Evolutionary conservation across 2,329 filamentous ascomycete species (phyloP), one percentile per base, ranked within the genome.

Genomic region (Ophiostoma sp.): DNA sequence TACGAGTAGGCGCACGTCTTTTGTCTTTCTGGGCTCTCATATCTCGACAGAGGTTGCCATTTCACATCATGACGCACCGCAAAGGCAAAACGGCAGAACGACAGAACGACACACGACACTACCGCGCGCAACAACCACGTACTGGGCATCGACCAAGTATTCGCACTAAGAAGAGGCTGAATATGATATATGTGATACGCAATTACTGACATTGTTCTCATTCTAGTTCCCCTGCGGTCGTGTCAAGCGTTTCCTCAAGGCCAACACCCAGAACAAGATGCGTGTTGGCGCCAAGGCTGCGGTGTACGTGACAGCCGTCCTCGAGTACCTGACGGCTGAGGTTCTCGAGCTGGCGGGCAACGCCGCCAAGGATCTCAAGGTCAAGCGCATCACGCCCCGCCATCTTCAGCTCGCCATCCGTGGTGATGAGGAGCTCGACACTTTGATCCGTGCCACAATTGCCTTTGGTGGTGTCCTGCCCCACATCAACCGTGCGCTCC

Each of bases 171-270:
- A 22, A 8, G 33, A 17, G 61, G 11, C 36, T 3, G 36, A 6
- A 19, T 17, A 15, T 31, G 25, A n/a, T n/a, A 36, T 39, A 7
- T 17, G 19, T 48, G 22, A 31, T 17, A 9, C 9, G 8, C 28
- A 52, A n/a, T 59, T 25, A 22, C 48, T 42, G n/a, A 31, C 52
- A 3, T 73, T 17, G 3, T 31, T 63, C 70, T n/a, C 74, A 77
- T 36, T 36, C 74, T 82, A 99, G 96, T 99, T 99, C 84, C 96
- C 96, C 75, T 99, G 96, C 83, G 96, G 96, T 85, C 96, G 96
- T 92, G 96, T 99, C 85, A 99, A 99, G 92, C 95, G 96, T 87
- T 98, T 98, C 87, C 88, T 99, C 82, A 98, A 98, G 90, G 94
- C 94, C 84, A 98, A 98, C 86, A 98, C 96, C 69, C 96, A 98